These are phyloP conservation scores for Oldenlandia corymbosa DNA, from an alignment of 257 asterid genomes.

Conservation along the genomic window DNA sequence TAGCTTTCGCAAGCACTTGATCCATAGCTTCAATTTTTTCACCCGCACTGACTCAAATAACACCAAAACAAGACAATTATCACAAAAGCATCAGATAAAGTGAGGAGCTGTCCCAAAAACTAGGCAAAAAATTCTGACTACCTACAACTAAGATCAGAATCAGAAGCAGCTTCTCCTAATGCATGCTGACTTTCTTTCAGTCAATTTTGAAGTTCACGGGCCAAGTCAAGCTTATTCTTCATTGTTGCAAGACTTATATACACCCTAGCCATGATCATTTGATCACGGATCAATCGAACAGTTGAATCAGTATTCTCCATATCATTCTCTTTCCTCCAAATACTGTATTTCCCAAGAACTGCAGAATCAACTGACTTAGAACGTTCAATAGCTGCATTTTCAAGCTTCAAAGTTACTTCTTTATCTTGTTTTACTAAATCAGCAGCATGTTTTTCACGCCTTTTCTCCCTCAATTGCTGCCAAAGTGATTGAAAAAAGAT, in stretches of 20 bases:
- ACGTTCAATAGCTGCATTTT: conserved; percentile 88
- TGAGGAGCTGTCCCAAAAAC: not conserved
- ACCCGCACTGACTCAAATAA: conserved; percentile 53
- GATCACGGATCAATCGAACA: conserved; percentile 90
- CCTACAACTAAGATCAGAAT: conserved; percentile 78
- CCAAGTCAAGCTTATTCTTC: conserved; percentile 65
- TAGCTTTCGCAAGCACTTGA: conserved; percentile 79
- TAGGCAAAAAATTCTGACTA: conserved; percentile 15
- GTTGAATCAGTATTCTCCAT: conserved; percentile 87
- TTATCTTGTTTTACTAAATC: conserved; percentile 78
- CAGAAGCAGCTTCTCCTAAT: conserved; percentile 75
- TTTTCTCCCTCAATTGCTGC: conserved; percentile 84
- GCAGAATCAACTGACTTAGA: conserved; percentile 95
- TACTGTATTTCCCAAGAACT: conserved; percentile 87
- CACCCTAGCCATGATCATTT: conserved; percentile 95
- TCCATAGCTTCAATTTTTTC: conserved; percentile 85
- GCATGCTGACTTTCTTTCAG: conserved; percentile 97
- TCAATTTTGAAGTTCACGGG: conserved; percentile 65
- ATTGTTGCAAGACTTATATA: conserved; percentile 76
- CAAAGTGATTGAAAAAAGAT: conserved; percentile 19
- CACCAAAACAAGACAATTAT: conserved; percentile 18
- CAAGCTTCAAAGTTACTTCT: conserved; percentile 80
- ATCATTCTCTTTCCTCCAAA: conserved; percentile 94
- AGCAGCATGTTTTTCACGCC: conserved; percentile 79
- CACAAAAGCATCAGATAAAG: conserved; percentile 18